Conservation (phyloP, 2,329 filamentous ascomycete genomes). For the Xylariaceae sp. region DNA sequence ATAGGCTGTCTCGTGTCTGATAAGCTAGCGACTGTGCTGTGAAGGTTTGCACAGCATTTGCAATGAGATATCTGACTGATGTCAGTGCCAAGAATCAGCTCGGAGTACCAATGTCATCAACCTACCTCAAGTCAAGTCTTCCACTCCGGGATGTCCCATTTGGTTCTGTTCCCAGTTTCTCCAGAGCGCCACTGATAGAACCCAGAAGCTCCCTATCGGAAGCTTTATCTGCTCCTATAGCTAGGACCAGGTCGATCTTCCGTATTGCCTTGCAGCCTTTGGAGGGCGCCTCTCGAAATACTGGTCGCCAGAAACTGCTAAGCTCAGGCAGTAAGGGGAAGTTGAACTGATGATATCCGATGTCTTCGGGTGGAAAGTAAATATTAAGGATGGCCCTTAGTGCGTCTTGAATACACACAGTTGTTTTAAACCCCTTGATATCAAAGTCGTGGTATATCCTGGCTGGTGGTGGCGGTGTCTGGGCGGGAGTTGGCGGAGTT, state of each 20-base stretch:
- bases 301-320: constrained; percentile 59
- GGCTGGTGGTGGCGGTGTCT: constrained; percentile 47
- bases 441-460: constrained; percentile 55
- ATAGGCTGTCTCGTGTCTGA: constrained; percentile 60
- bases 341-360: constrained; percentile 56
- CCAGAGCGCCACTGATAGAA: constrained; percentile 58
- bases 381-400: constrained; percentile 59
- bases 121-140: constrained; percentile 65
- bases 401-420: constrained; percentile 63
- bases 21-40: constrained; percentile 57
- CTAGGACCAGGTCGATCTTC: constrained; percentile 64
- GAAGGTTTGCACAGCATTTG: constrained; percentile 65
- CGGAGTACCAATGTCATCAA: background rate
- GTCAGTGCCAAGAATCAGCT: constrained; percentile 13
- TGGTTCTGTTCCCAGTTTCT: constrained; percentile 60
- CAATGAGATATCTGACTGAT: constrained; percentile 60
- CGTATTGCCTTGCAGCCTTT: constrained; percentile 44
- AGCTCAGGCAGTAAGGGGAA: constrained; percentile 57
- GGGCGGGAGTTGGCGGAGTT: constrained; percentile 51
- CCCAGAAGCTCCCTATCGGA: constrained; percentile 59
- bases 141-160: constrained; percentile 60
- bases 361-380: constrained; percentile 57
- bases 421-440: constrained; percentile 51
- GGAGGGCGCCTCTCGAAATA: constrained; percentile 52
- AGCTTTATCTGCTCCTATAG: constrained; percentile 62